phyloP scores from a whole-genome alignment of 2,329 filamentous ascomycete genomes.

The Aspergillus spinulosporus region DNA sequence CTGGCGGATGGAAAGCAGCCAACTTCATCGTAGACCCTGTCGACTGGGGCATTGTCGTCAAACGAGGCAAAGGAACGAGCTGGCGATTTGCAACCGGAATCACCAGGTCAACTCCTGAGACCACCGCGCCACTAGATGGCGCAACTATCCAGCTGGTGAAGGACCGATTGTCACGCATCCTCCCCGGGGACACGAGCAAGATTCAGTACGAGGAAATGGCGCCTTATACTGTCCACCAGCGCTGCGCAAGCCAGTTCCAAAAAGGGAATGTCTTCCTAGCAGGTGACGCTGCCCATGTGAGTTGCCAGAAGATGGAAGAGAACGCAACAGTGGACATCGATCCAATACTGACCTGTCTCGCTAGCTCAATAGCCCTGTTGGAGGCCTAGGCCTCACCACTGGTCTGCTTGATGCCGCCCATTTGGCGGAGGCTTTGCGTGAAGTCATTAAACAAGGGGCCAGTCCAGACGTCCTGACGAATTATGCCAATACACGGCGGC shows the following conservation, averaged over 20 bases:
- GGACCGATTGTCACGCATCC: background rate
- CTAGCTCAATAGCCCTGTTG: slow-evolving; percentile 6
- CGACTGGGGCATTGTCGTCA: slow-evolving; percentile 6
- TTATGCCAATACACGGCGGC: background rate
- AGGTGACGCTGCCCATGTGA: slow-evolving; percentile 5
- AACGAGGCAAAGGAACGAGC: slow-evolving; percentile 5
- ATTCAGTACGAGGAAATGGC: background rate
- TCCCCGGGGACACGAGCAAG: background rate
- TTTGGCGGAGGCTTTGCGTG: background rate
- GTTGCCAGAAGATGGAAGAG: background rate
- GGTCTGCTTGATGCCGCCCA: slow-evolving; percentile 4
- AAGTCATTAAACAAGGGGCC: background rate
- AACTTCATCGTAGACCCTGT: slow-evolving; percentile 6
- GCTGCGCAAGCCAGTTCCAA: background rate
- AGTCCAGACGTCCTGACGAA: background rate
- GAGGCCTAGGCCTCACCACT: slow-evolving; percentile 1
- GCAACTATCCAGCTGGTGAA: slow-evolving; percentile 1
- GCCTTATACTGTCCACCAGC: slow-evolving; percentile 4
- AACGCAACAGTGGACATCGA: no score
- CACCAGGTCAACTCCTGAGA: background rate
- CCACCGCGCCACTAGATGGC: background rate
- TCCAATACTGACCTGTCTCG: background rate
- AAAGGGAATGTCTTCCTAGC: slow-evolving; percentile 3
- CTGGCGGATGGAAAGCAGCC: slow-evolving; percentile 1
- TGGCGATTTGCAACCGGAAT: slow-evolving; percentile 7